Conservation (phyloP, 1,139 yeast genomes). For the Nakaseomyces glabratus region DNA sequence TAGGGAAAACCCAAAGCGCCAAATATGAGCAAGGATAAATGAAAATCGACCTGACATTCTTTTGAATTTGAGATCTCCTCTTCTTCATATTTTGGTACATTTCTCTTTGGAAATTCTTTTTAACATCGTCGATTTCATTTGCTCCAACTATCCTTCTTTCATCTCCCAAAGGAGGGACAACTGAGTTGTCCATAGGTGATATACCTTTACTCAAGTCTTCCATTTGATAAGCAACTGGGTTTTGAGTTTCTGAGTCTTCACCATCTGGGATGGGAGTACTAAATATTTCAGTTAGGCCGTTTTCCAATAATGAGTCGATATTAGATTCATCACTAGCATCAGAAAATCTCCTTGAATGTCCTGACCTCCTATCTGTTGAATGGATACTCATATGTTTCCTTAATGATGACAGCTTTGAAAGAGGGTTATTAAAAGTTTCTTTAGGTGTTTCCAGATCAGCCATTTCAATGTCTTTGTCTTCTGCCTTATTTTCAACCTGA, state of each 20-base stretch:
- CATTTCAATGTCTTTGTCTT: too few relatives aligned
- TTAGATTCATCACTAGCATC: conserved; percentile 1
- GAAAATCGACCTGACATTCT: conserved; percentile 72
- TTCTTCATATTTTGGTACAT: conserved; percentile 50
- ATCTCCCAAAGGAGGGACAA: background rate
- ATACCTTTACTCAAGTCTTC: conserved; percentile 4
- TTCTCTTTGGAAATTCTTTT: conserved; percentile 45
- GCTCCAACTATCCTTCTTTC: conserved; percentile 1
- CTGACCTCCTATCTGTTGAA: background rate
- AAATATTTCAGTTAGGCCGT: conserved; percentile 1
- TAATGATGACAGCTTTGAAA: background rate
- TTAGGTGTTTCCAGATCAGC: too few relatives aligned
- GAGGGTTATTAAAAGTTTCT: too few relatives aligned
- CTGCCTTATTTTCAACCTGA: too few relatives aligned
- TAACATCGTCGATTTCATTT: conserved; percentile 20
- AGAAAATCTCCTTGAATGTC: background rate
- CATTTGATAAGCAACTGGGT: conserved; percentile 3
- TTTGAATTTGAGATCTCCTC: conserved; percentile 58
- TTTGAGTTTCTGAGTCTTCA: background rate
- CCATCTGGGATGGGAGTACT: conserved; percentile 5
- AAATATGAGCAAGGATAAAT: conserved; percentile 78
- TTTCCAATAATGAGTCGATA: conserved; percentile 2
- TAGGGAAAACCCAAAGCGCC: conserved; percentile 73
- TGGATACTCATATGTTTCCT: conserved; percentile 1
- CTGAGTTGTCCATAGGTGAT: too few relatives aligned